phyloP scores from a whole-genome alignment of 2,329 filamentous ascomycete species.

The Fusarium sp. region DNA sequence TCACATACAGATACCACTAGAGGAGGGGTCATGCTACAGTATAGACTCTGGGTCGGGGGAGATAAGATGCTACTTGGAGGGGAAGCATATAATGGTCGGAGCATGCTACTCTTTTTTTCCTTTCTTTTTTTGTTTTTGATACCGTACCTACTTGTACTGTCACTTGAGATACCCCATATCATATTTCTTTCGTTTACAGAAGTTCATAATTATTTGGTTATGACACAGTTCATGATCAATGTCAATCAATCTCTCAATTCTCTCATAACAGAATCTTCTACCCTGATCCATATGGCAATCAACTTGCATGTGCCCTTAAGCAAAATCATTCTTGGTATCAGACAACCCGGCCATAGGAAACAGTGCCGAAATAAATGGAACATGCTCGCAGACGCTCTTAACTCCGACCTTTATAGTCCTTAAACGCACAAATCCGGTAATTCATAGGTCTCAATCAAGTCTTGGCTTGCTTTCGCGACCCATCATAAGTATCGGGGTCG shows the following conservation, averaged over 20 bases:
- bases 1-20: slow-evolving; percentile 39
- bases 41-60: slow-evolving; percentile 22
- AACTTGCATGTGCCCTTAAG: neutral
- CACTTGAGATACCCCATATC: slow-evolving; percentile 50
- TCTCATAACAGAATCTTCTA: neutral
- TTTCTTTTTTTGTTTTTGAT: slow-evolving; percentile 25
- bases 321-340: slow-evolving; percentile 1
- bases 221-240: slow-evolving; percentile 25
- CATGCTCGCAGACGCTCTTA: slow-evolving; percentile 6
- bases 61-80: slow-evolving; percentile 4
- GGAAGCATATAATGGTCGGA: slow-evolving; percentile 40
- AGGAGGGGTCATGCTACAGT: slow-evolving; percentile 29
- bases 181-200: slow-evolving; percentile 45
- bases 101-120: slow-evolving; percentile 24
- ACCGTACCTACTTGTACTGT: slow-evolving; percentile 43
- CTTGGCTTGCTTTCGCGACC: slow-evolving; percentile 5
- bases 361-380: slow-evolving; percentile 1
- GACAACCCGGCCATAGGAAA: slow-evolving; percentile 9
- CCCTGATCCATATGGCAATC: neutral
- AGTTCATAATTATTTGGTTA: slow-evolving; percentile 38
- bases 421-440: neutral
- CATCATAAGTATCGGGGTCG: slow-evolving; percentile 58
- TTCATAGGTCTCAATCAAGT: too few relatives aligned
- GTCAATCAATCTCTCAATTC: slow-evolving; percentile 27
- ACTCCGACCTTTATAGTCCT: slow-evolving; percentile 2